Evolutionary conservation across 176 grass and related monocot species (phyloP).

Genomic region (Aegilops sharonensis): DNA sequence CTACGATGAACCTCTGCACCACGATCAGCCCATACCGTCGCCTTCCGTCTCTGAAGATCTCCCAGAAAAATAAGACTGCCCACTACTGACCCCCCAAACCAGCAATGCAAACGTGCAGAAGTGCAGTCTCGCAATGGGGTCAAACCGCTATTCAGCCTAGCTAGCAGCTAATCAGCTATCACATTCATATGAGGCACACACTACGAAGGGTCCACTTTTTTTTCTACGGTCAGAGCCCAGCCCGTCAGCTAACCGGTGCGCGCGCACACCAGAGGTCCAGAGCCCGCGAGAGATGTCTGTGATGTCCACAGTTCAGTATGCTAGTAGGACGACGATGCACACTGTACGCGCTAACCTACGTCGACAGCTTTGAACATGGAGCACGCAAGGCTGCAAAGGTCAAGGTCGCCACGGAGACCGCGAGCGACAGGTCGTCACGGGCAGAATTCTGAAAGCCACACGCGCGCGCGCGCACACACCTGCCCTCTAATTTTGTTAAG

Average conservation of each 20-base stretch:
- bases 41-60: neutral
- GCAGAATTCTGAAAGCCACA: neutral
- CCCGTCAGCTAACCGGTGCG: neutral
- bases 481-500: constrained; percentile 6
- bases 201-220: neutral
- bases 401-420: neutral
- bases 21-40: neutral
- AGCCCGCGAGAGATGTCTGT: neutral
- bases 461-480: neutral
- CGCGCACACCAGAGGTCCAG: neutral
- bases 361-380: constrained; percentile 32
- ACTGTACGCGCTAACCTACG: neutral
- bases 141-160: neutral
- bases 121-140: neutral
- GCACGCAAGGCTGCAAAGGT: neutral
- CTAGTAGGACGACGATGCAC: no score
- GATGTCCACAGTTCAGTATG: neutral
- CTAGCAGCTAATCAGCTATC: neutral
- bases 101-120: neutral
- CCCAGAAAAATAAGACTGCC: neutral
- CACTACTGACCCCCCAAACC: no score
- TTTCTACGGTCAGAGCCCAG: constrained; percentile 5
- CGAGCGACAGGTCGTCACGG: neutral
- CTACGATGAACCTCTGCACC: neutral
- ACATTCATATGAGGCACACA: neutral